Evolutionary conservation across 2,329 filamentous ascomycete genomes (phyloP), one percentile per base, ranked within the genome.

Genomic region (Cadophora sp.): DNA sequence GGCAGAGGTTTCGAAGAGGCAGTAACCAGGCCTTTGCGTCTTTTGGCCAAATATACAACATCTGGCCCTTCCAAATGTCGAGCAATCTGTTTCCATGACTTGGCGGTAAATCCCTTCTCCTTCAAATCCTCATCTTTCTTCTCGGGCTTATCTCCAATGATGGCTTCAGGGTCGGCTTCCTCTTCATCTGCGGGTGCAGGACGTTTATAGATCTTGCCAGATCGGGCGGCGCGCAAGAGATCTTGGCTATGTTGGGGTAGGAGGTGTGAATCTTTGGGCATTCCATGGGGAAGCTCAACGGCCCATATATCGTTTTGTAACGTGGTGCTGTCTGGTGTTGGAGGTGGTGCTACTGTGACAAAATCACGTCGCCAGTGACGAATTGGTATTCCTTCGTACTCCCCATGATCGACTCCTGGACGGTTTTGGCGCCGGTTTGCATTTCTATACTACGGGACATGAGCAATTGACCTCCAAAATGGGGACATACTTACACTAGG

Each of bases 231-330:
- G 65, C 92, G 89, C 16, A 97, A 83, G 5, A 97, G 84, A 71
- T 94, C 92, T 75, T 96, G 92, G 62, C 91, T 95, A 77, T 94
- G 91, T 1, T 90, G 86, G 0, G 92, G 87, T 11, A 97, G 83
- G 39, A 97, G 83, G 66, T 91, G 86, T 36, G 88, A 92, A 77
- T 97, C 95, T 74, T 92, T 91, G 47, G 95, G 95, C 92, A 97
- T 95, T 53, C 87, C 87, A 70, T 87, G 83, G 3, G 92, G 89
- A 20, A 93, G 85, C 76, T 97, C 94, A 58, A 83, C 76, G n/a
- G 89, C 89, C 87, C 91, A 95, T 62, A 87, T 83, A 76, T 91
- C 87, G 74, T 89, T 87, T 72, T 85, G 85, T 69, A 88, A 76
- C 39, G 81, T 83, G 39, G 81, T 83, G 33, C 84, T 87, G 73